Base-by-base conservation (phyloP, 345 rosid species). In the Luvunga scandens region DNA sequence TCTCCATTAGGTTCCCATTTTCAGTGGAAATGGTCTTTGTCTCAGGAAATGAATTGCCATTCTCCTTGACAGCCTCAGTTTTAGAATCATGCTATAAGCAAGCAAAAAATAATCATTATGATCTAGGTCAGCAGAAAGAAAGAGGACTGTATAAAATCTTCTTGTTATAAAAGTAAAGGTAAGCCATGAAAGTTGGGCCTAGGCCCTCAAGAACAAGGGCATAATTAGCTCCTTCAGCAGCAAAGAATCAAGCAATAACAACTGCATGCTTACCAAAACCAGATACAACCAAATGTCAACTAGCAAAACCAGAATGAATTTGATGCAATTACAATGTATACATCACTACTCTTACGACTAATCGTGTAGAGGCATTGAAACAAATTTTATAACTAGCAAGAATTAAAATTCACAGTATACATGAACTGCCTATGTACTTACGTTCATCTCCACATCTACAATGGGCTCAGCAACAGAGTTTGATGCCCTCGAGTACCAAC, bases 401-500 rank as follows among this genome's bases (percentile, higher is more conserved):
- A 56, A 59, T 39, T 34, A 25, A 38, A 33, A 48, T 27, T 5
- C 2, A 19, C 1, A 42, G 39, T 14, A 31, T 21, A 71, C 4
- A 33, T 42, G 28, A 59, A 8, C 36, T 62, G 45, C 24, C 50
- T 30, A 60, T 64, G 72, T 73, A 85, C 98, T 90, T 79, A 97
- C 98, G 85, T 89, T 90, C 71, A 84, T 80, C 79, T 84, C 91
- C 75, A 88, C 89, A 84, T 94, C 98, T 76, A 84, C 85, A 50
- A 87, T 85, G 70, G 98, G 88, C 81, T 93, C 95, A 19, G 78
- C 80, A 68, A 88, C 87, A 83, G 67, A 85, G 82, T 90, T 88
- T 73, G 98, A 94, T 81, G 90, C 94, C 80, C 98, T 91, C 38
- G 96, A 93, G 84, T 93, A 97, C 99, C 99, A 97, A 76, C 96